Evolutionary conservation across 2,329 filamentous ascomycete genomes (phyloP), one percentile per base, ranked within the genome.

Genomic region (Bipolaris oryzae): DNA sequence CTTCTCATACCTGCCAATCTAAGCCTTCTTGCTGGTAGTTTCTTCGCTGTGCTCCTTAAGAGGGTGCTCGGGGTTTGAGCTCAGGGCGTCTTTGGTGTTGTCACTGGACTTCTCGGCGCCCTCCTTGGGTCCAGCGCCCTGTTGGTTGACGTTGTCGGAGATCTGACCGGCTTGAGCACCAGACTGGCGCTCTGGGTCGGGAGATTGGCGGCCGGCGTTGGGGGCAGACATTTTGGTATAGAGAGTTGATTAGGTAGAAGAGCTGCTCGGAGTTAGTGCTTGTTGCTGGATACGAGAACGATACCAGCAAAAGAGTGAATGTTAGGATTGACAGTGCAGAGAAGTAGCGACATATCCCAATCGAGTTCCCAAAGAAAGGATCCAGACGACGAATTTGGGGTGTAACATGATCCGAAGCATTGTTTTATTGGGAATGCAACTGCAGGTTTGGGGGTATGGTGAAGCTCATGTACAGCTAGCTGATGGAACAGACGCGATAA

Each of bases 171-270:
- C 77, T 79, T 95, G 91, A 53, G 80, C 77, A 57, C 85, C 87
- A 35, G 82, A 79, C 78, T 91, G 90, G 64, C 76, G 73, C 79
- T 90, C 87, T 25, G 90, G 90, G 50, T 87, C 80, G 60, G 92
- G 92, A 31, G 92, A 96, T 78, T 96, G 85, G 72, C 88, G 87
- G 75, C 90, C 89, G 77, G 84, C 77, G 71, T 81, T 78, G 63
- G 80, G 83, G 54, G 84, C 82, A 68, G 89, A 87, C 89, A 92
- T 91, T 33, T 41, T 43, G 28, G 46, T 28, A 38, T 16, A 33
- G 25, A 34, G 20, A 35, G 37, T 11, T 47, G 50, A 21, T 31
- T 7, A 37, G 23, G 7, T 35, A 47, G n/a, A 34, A 53, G 16
- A 23, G 6, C 31, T 48, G 42, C 3, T 23, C 7, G 5, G 21